phyloP scores from a whole-genome alignment of 257 asterid species.

The Nicotiana undulata region DNA sequence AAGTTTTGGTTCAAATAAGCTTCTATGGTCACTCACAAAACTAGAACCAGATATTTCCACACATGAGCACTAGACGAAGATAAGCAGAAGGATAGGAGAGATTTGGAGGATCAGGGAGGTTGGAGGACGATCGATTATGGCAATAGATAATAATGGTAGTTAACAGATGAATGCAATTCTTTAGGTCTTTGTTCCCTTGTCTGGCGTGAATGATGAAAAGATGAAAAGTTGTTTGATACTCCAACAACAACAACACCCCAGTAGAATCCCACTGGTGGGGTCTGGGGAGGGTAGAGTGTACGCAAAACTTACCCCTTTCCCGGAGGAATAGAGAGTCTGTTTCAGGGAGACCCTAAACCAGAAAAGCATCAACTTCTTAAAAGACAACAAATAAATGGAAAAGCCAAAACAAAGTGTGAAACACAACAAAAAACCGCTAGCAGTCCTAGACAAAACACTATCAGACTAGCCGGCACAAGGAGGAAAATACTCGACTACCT shows the following conservation, averaged over 20 bases:
- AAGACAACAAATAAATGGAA: too few relatives aligned
- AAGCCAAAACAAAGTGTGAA: too few relatives aligned
- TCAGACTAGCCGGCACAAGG: too few relatives aligned
- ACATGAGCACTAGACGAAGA: neutral
- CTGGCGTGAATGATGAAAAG: neutral
- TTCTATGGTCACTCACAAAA: neutral
- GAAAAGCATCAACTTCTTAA: too few relatives aligned
- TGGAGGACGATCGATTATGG: neutral
- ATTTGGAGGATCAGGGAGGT: neutral
- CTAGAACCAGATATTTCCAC: neutral
- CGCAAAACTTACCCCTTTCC: too few relatives aligned
- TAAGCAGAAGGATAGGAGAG: neutral
- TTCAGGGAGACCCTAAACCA: too few relatives aligned
- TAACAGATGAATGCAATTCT: neutral
- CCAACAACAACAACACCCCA: neutral
- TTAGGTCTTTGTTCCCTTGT: neutral
- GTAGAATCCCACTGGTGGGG: too few relatives aligned
- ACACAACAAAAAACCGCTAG: too few relatives aligned
- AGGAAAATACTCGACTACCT: too few relatives aligned
- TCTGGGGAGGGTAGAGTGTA: too few relatives aligned
- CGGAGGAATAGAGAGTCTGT: too few relatives aligned
- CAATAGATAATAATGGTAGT: neutral
- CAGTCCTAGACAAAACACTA: too few relatives aligned
- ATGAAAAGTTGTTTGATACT: neutral
- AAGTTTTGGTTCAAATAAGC: neutral